These are phyloP conservation scores for Hymenoscyphus occultus DNA, from an alignment of 2,329 filamentous ascomycete species.

Conservation along the genomic window DNA sequence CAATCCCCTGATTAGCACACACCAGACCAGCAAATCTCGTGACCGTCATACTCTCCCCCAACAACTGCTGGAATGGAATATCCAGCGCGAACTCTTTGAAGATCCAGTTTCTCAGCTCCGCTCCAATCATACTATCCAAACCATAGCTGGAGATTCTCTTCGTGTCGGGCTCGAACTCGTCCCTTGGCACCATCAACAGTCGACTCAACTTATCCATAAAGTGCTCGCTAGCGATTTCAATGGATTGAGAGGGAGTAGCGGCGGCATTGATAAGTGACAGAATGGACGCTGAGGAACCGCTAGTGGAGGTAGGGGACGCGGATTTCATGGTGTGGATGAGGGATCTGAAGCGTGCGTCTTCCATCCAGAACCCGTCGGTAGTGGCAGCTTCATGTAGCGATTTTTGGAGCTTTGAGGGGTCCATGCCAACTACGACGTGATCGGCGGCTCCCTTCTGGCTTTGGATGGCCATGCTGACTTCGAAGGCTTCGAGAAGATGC, in stretches of 20 bases:
- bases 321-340: not conserved
- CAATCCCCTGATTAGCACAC: slow-evolving; percentile 35
- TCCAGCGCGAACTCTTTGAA: slow-evolving; percentile 40
- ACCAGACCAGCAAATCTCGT: slow-evolving; percentile 17
- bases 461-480: slow-evolving; percentile 25
- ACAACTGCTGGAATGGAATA: slow-evolving; percentile 40
- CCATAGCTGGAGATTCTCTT: slow-evolving; percentile 44
- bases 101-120: slow-evolving; percentile 33
- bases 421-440: not conserved
- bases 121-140: slow-evolving; percentile 28
- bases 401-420: not conserved
- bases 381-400: not conserved
- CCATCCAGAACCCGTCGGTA: not conserved
- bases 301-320: not conserved
- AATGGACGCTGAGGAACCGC: not conserved
- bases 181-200: slow-evolving; percentile 17
- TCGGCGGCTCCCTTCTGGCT: not conserved
- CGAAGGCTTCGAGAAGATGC: slow-evolving; percentile 23
- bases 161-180: slow-evolving; percentile 44
- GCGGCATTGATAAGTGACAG: not conserved
- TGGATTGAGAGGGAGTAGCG: not conserved
- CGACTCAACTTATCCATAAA: too few species aligned
- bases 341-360: not conserved
- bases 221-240: slow-evolving; percentile 19
- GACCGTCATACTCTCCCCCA: slow-evolving; percentile 31